Percentiles rank a stretch among this genome's conserved stretches.
phyloP scores from a whole-genome alignment of 2,329 filamentous ascomycete species.

The Hymenoscyphus salicellus region DNA sequence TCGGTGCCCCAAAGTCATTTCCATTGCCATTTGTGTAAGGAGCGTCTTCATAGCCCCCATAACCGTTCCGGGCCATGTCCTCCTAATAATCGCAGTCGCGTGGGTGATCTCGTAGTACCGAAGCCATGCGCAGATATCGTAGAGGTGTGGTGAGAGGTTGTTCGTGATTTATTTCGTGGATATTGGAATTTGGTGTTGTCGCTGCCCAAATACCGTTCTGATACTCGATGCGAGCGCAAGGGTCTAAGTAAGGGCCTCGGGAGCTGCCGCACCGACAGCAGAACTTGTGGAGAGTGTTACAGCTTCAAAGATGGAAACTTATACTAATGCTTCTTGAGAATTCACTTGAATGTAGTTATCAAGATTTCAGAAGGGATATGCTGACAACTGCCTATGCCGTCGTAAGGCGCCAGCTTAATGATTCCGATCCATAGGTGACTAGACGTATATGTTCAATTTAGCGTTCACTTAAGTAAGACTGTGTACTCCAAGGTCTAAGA shows the following conservation, averaged over 20 bases:
- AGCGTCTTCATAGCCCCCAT: slow-evolving; percentile 33
- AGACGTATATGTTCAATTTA: too few species aligned
- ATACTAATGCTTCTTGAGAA: not conserved
- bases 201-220: slow-evolving; percentile 1
- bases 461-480: too few species aligned
- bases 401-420: too few species aligned
- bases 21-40: slow-evolving; percentile 31
- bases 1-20: slow-evolving; percentile 19
- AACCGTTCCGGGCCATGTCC: slow-evolving; percentile 35
- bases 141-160: not conserved
- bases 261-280: slow-evolving; percentile 5
- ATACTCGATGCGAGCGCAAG: not conserved
- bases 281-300: not conserved
- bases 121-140: slow-evolving; percentile 24
- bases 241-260: not conserved
- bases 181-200: slow-evolving; percentile 10
- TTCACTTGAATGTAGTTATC: not conserved
- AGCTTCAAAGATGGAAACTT: not conserved
- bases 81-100: slow-evolving; percentile 24
- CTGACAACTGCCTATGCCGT: not conserved
- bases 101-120: slow-evolving; percentile 17
- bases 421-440: too few species aligned
- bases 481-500: too few species aligned
- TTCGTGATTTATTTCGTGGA: slow-evolving; percentile 2
- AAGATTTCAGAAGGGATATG: not conserved